Evolutionary conservation across 495 filamentous ascomycete species (phyloP).

Genomic region (Hypoxylon subgilvum): DNA sequence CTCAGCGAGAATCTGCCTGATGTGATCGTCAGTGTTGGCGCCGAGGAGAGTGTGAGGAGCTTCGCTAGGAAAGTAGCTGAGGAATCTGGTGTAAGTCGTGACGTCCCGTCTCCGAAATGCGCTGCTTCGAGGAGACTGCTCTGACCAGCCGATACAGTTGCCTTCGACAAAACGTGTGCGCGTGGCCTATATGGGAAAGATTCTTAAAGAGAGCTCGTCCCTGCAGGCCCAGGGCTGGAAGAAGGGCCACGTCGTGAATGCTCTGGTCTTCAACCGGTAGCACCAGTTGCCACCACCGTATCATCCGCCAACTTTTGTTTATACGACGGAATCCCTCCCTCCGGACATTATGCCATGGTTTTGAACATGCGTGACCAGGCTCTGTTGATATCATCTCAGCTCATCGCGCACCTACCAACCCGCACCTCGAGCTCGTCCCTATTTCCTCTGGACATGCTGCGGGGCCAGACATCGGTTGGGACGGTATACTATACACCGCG

Average conservation of each 20-base stretch:
- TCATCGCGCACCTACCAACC: too few relatives aligned
- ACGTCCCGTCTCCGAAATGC: not conserved
- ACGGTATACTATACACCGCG: too few relatives aligned
- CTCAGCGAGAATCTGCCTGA: conserved; percentile 76
- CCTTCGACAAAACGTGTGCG: conserved; percentile 62
- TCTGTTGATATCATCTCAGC: too few relatives aligned
- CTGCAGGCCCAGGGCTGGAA: conserved; percentile 76
- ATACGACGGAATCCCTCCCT: not conserved
- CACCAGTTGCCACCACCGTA: conserved; percentile 11
- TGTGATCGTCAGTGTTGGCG: conserved; percentile 63
- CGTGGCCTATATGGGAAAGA: conserved; percentile 79
- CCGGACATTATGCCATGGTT: not conserved
- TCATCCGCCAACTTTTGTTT: not conserved
- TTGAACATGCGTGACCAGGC: not conserved
- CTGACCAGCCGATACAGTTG: conserved; percentile 48
- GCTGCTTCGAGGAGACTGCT: not conserved
- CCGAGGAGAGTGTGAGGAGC: conserved; percentile 66
- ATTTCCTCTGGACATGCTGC: too few relatives aligned
- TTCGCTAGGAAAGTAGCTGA: conserved; percentile 68
- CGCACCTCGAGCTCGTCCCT: too few relatives aligned
- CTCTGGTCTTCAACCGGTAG: conserved; percentile 68
- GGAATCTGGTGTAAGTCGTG: conserved; percentile 64
- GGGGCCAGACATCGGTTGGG: too few relatives aligned
- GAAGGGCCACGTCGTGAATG: conserved; percentile 77
- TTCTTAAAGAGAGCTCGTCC: conserved; percentile 70